phyloP scores from a whole-genome alignment of 2,329 filamentous ascomycete species.

The Sporothrix brunneoviolacea region DNA sequence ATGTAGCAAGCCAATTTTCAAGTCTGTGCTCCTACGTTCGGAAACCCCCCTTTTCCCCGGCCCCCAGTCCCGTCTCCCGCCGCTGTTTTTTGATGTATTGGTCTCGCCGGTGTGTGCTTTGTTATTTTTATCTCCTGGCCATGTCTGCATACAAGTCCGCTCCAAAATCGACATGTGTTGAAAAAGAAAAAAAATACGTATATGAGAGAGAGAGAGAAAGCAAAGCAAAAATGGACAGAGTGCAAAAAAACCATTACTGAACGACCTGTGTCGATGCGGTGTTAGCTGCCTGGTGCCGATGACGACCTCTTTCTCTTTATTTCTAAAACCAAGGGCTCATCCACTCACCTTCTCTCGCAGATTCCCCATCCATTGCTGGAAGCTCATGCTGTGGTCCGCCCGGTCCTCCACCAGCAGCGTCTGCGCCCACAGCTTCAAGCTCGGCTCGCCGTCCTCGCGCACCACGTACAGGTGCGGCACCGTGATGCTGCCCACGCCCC shows the following conservation, averaged over 20 bases:
- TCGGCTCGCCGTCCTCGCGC: constrained; percentile 91
- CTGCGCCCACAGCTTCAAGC: constrained; percentile 92
- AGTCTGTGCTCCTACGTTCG: too few species aligned
- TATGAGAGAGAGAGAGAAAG: background rate
- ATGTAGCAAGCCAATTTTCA: too few species aligned
- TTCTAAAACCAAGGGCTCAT: too few species aligned
- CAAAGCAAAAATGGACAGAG: background rate
- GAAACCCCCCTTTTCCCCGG: too few species aligned
- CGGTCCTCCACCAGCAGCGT: constrained; percentile 91
- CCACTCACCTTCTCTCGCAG: constrained; percentile 87
- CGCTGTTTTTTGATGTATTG: too few species aligned
- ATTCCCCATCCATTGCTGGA: constrained; percentile 86
- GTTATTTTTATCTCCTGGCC: too few species aligned
- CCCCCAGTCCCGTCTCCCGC: too few species aligned
- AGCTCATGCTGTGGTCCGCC: constrained; percentile 87
- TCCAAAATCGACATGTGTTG: background rate
- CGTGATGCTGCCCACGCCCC: constrained; percentile 87
- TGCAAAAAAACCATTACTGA: background rate
- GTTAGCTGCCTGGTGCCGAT: background rate
- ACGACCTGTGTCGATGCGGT: background rate
- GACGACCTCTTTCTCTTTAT: background rate
- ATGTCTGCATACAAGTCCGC: background rate
- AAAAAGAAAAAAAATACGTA: background rate
- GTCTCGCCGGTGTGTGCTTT: too few species aligned
- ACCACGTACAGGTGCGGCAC: constrained; percentile 90